phyloP scores from a whole-genome alignment of 2,329 filamentous ascomycete species.

The Fusarium nygamai region DNA sequence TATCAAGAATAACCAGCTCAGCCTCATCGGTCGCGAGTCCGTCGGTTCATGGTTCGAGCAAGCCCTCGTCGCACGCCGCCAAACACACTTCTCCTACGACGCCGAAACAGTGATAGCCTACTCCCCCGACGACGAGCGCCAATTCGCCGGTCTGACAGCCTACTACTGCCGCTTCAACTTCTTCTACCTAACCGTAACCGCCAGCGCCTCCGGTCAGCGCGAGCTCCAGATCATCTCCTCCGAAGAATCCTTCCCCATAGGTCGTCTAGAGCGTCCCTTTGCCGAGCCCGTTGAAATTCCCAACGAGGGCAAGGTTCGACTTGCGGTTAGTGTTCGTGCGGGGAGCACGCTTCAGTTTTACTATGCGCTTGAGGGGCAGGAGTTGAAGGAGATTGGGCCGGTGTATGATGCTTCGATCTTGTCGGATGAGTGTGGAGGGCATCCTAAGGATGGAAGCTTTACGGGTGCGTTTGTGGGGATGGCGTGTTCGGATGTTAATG shows the following conservation, averaged over 20 bases:
- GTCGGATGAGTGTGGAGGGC: constrained; percentile 71
- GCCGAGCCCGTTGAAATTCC: constrained; percentile 59
- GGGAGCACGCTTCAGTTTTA: constrained; percentile 65
- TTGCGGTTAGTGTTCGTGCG: constrained; percentile 60
- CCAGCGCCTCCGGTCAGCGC: constrained; percentile 63
- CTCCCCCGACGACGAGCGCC: constrained; percentile 64
- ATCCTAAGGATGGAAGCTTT: constrained; percentile 69
- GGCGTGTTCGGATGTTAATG: constrained; percentile 66
- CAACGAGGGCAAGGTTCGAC: constrained; percentile 62
- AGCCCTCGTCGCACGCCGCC: constrained; percentile 63
- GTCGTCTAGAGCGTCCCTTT: constrained; percentile 56
- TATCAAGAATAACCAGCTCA: constrained; percentile 53
- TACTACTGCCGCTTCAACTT: constrained; percentile 74
- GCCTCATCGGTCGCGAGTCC: constrained; percentile 60
- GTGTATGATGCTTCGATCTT: constrained; percentile 68
- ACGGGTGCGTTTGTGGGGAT: constrained; percentile 69
- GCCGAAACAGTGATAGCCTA: constrained; percentile 67
- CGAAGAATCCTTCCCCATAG: constrained; percentile 65
- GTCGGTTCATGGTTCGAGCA: constrained; percentile 70
- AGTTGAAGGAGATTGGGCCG: constrained; percentile 61
- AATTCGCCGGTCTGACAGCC: constrained; percentile 68
- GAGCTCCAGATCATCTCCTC: constrained; percentile 67
- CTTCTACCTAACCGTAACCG: constrained; percentile 70
- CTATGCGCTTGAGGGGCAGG: constrained; percentile 60
- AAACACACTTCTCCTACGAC: constrained; percentile 69